Conservation (phyloP, 1,284 basidiomycete genomes). For the Sporisorium sorghi region DNA sequence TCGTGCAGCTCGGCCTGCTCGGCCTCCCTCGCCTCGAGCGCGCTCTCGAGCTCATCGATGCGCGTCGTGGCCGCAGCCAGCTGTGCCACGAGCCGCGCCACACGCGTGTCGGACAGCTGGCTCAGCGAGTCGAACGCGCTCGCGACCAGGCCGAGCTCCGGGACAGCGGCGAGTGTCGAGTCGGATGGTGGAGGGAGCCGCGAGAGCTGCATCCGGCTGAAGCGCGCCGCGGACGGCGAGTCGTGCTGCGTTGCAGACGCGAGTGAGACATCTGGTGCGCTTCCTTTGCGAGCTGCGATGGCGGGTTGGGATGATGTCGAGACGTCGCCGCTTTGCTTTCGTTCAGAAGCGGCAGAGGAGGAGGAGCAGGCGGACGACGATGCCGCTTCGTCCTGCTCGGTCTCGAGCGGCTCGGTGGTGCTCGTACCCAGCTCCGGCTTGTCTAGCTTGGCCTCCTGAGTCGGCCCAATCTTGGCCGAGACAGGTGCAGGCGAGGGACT, state of each 20-base stretch:
- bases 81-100: conserved; percentile 24
- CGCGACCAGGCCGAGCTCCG: conserved; percentile 10
- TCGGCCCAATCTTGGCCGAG: neutral
- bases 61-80: conserved; percentile 17
- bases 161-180: neutral
- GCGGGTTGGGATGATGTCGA: conserved; percentile 11
- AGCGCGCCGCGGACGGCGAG: conserved; percentile 33
- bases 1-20: conserved; percentile 15
- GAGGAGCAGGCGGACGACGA: no score
- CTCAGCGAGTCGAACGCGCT: conserved; percentile 26
- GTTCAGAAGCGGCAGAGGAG: conserved; percentile 15
- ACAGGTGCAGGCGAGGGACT: conserved; percentile 3
- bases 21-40: conserved; percentile 14
- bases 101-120: conserved; percentile 12
- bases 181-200: neutral
- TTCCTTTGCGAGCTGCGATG: neutral
- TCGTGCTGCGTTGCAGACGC: conserved; percentile 8
- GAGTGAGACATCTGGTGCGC: neutral
- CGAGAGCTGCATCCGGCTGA: conserved; percentile 26
- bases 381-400: conserved; percentile 9
- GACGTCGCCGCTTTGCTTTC: conserved; percentile 30
- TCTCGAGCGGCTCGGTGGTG: neutral
- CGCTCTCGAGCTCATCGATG: conserved; percentile 24
- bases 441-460: neutral
- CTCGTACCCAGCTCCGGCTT: neutral